These are phyloP conservation scores for Coniferiporia sulphurascens DNA, from an alignment of 1,284 basidiomycete species.

Conservation along the genomic window DNA sequence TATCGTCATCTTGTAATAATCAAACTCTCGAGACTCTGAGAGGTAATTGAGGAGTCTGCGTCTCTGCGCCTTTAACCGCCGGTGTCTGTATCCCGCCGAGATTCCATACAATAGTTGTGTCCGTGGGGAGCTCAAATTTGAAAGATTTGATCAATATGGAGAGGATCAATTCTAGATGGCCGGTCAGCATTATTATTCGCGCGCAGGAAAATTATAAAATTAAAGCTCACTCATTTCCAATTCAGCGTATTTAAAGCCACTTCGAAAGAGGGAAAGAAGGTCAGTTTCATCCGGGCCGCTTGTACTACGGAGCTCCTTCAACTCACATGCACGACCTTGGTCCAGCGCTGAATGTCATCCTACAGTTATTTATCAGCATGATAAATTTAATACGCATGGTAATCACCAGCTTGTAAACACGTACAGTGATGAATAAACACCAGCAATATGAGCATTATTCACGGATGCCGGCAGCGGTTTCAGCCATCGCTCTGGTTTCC, in stretches of 20 bases:
- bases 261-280: constrained; percentile 6
- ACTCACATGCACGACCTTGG: constrained; percentile 31
- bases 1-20: background rate
- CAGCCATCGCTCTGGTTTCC: constrained; percentile 34
- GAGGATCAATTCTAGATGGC: constrained; percentile 19
- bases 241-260: constrained; percentile 33
- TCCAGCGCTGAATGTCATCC: constrained; percentile 33
- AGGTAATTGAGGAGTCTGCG: constrained; percentile 13
- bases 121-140: constrained; percentile 21
- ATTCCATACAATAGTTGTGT: constrained; percentile 22
- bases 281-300: no score
- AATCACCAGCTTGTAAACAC: background rate
- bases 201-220: background rate
- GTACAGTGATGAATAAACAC: constrained; percentile 25
- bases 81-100: constrained; percentile 20
- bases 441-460: constrained; percentile 23
- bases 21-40: constrained; percentile 14
- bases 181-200: background rate
- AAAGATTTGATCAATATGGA: constrained; percentile 18
- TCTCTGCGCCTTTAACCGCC: constrained; percentile 13
- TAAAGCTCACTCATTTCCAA: constrained; percentile 32
- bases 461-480: constrained; percentile 25
- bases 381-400: background rate
- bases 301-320: no score
- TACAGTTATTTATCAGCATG: constrained; percentile 14